These are phyloP conservation scores for Beauveria scarabaeidicola DNA, from an alignment of 2,329 filamentous ascomycete species.

Conservation along the genomic window DNA sequence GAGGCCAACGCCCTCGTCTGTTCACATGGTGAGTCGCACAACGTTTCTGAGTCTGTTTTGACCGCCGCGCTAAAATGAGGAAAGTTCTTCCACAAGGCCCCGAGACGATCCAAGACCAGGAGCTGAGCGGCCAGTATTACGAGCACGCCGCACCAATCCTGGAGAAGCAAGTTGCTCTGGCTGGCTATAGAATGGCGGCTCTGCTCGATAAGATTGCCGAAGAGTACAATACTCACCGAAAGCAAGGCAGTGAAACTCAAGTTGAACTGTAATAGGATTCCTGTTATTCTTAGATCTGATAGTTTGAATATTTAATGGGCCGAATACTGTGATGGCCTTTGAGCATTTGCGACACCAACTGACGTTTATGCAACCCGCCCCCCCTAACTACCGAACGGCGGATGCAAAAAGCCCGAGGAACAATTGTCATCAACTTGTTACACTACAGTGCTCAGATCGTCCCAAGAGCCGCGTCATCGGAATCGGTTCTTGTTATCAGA, in stretches of 20 bases:
- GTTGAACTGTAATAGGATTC: constrained; percentile 21
- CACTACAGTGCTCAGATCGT: not conserved
- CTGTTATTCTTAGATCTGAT: not conserved
- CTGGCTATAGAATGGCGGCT: constrained; percentile 58
- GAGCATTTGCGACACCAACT: not conserved
- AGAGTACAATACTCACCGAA: constrained; percentile 19
- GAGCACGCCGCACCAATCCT: constrained; percentile 54
- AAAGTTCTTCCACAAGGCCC: constrained; percentile 54
- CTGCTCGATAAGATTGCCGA: constrained; percentile 57
- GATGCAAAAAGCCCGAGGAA: not conserved
- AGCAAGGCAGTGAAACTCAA: constrained; percentile 12
- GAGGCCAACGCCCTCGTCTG: constrained; percentile 57
- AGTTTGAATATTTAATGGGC: not conserved
- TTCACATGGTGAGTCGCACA: constrained; percentile 40
- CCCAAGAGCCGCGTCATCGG: not conserved
- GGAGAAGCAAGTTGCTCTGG: constrained; percentile 58
- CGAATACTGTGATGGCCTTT: not conserved
- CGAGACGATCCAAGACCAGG: constrained; percentile 47
- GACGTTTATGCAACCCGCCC: not conserved
- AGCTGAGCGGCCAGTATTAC: constrained; percentile 57
- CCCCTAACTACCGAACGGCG: not conserved
- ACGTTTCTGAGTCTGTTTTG: not conserved
- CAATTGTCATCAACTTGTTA: not conserved
- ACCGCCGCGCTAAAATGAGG: not conserved
- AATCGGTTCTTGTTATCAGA: not conserved